Conservation (phyloP, 495 filamentous ascomycete species). For the Podospora fimiseda region DNA sequence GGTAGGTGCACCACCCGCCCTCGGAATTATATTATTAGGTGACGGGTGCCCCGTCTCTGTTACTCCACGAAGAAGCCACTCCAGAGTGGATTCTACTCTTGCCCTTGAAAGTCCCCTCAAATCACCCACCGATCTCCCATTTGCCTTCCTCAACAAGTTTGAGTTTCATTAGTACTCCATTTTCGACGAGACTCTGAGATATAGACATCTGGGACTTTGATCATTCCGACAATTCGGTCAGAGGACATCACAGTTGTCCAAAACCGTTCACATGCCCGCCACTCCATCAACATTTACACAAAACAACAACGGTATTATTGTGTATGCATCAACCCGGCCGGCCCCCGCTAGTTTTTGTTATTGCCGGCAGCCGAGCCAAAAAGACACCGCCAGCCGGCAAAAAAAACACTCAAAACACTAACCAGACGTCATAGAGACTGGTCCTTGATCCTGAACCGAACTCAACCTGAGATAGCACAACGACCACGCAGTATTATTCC, state of each 20-base stretch:
- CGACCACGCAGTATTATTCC: background rate
- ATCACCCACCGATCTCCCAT: background rate
- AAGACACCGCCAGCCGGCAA: constrained; percentile 7
- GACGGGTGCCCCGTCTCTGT: background rate
- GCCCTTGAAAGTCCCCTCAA: background rate
- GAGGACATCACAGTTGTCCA: background rate
- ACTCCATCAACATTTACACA: background rate
- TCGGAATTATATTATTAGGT: background rate
- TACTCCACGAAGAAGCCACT: background rate
- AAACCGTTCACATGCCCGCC: constrained; percentile 8
- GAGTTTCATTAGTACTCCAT: background rate
- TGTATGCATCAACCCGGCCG: constrained; percentile 13
- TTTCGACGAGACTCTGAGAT: background rate
- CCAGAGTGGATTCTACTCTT: constrained; percentile 2
- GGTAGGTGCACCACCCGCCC: too few relatives aligned
- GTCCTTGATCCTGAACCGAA: background rate
- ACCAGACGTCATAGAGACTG: constrained; percentile 20
- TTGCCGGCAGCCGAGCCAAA: constrained; percentile 14
- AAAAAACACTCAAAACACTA: too few relatives aligned
- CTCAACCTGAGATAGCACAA: background rate
- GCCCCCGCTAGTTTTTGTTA: constrained; percentile 1
- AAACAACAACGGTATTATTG: constrained; percentile 5
- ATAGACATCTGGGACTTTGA: background rate
- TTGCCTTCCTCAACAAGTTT: background rate
- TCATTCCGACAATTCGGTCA: too few relatives aligned